A percentile compares a stretch with the other conserved stretches of the same genome.
Evolutionary conservation across 2,329 filamentous ascomycete species (phyloP).

Genomic region (Teratosphaeria pseudoeucalypti): DNA sequence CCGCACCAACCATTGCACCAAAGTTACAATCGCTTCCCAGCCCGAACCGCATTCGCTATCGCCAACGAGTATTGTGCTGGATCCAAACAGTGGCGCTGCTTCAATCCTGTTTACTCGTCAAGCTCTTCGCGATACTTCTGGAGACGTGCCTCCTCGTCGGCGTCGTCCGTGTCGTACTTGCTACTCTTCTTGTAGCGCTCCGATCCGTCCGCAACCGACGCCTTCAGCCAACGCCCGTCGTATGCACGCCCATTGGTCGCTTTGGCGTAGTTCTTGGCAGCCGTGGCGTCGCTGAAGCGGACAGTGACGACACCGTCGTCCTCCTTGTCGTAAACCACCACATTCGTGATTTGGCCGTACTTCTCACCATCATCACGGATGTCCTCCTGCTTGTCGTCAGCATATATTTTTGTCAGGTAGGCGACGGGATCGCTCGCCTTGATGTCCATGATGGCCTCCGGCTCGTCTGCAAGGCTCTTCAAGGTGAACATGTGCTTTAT

Average conservation of each 20-base stretch:
- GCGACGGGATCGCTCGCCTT: slow-evolving; percentile 38
- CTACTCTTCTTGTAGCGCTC: slow-evolving; percentile 61
- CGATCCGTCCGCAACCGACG: slow-evolving; percentile 42
- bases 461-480: slow-evolving; percentile 73
- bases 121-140: slow-evolving; percentile 17
- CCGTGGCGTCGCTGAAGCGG: slow-evolving; percentile 61
- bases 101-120: slow-evolving; percentile 7
- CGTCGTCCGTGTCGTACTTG: slow-evolving; percentile 26
- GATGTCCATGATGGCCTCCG: slow-evolving; percentile 74
- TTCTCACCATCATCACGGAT: slow-evolving; percentile 83
- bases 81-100: background rate
- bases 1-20: too few relatives aligned
- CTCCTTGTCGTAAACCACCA: slow-evolving; percentile 82
- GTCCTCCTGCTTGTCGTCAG: slow-evolving; percentile 48
- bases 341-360: slow-evolving; percentile 78
- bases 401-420: background rate
- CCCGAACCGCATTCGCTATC: too few relatives aligned
- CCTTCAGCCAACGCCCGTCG: slow-evolving; percentile 59
- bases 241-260: slow-evolving; percentile 72
- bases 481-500: slow-evolving; percentile 90
- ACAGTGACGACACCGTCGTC: slow-evolving; percentile 75
- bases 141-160: slow-evolving; percentile 9
- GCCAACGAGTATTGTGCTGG: too few relatives aligned
- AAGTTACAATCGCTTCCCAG: too few relatives aligned
- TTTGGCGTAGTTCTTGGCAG: slow-evolving; percentile 60